Base-by-base conservation (phyloP, 1,139 yeast genomes). In the Hansenula anomala region DNA sequence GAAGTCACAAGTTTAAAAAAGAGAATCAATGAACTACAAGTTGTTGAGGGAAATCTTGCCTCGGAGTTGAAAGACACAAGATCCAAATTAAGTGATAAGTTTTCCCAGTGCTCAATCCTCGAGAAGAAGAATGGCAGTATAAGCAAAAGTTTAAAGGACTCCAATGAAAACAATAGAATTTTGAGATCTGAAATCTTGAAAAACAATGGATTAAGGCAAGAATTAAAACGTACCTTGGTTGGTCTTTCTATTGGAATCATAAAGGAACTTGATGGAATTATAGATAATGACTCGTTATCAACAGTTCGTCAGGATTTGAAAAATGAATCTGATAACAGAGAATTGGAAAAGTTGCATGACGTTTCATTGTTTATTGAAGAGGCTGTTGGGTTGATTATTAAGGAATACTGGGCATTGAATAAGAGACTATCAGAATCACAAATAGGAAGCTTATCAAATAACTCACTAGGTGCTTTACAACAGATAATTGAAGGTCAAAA, bases 231-330 rank as follows among this genome's bases (percentile, higher is more conserved):
- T 16, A 28, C 37, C 8, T 23, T 46, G 15, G 20, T 32, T 6
- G 36, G 35, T 8, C 31, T 45, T 8, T 36, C 39, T 5, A 32
- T 37, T 13, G 30, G 27, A 12, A 23, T 45, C 9, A 24, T 46
- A 3, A 35, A 33, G 20, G 41, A 40, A 9, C 40, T 49, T 22
- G 47, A 44, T n/a, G 50, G 51, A 2, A 40, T 49, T 6, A 46
- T 49, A 25, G 53, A 49, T 29, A 39, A 34, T 1, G 30, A 14
- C 0, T 49, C 53, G 3, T 28, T 49, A 4, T 9, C 30, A 1
- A 34, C 38, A 4, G 39, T 46, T 7, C 40, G 36, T 11, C 37
- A 39, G 2, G 38, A 35, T 11, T 36, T 47, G 16, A 28, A 28
- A 15, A 14, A 31, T 5, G 33, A 23, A 4, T 32, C 24, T 22